Base-by-base conservation (phyloP, 371 early-diverging fungal species). In the Lichtheimia ramosa region DNA sequence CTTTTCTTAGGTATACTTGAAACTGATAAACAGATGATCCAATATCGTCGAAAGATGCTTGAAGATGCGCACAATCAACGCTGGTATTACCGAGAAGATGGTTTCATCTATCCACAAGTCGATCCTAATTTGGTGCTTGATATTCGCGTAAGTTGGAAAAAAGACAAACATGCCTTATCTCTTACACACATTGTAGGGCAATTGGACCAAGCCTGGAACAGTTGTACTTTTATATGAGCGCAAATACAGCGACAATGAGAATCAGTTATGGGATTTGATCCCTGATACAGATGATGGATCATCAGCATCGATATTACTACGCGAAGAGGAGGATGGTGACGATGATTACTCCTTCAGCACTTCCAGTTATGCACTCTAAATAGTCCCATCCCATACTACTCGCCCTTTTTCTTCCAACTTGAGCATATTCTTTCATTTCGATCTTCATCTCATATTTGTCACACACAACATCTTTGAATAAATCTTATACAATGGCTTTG, bases 81-180 rank as follows among this genome's bases (percentile, higher is more conserved):
- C 46, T 81, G 81, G 81, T 74, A 67, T 48, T 81, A 77, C 48
- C 74, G 78, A 2, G 77, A 81, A 51, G 80, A 79, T 59, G 78
- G 78, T 8, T 71, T 75, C 56, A 71, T 81, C 27, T 77, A 81
- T 54, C 81, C 76, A 21, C 75, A 71, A 56, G 65, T 65, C 16
- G 69, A 74, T 20, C 78, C 78, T 0, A 77, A 77, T 46, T 62
- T 81, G 18, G 75, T 75, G 0, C 54, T 77, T 23, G 78, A 77
- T 62, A 81, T 77, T 27, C 64, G 76, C 49, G 80, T 74, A 73
- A 64, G 70, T 61, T 8, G n/a, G 18, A 46, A 14, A 2, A 6
- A 34, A 34, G 5, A 8, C 10, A 34, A 34, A 8, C 7, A 1
- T 3, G 34, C 1, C 27, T 5, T 34, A 34, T 8, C 5, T 34